These are phyloP conservation scores for Fereydounia khargensis DNA, from an alignment of 1,284 basidiomycete species.

Conservation along the genomic window DNA sequence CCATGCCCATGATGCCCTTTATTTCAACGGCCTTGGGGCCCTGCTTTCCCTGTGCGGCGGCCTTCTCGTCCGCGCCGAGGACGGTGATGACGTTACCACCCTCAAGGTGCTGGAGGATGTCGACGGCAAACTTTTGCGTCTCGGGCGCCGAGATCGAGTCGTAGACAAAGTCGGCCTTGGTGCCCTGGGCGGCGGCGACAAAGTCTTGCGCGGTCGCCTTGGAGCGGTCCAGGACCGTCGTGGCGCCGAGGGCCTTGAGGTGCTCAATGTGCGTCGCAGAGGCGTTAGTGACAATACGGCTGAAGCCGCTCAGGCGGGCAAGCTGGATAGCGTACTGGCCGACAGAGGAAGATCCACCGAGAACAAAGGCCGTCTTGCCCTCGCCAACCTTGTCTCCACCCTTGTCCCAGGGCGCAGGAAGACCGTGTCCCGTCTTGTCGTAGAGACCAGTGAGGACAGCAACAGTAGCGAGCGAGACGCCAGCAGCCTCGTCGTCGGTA, in stretches of 20 bases:
- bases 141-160: conserved; percentile 31
- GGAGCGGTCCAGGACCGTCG: conserved; percentile 22
- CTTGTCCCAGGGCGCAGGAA: conserved; percentile 35
- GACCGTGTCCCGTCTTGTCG: conserved; percentile 15
- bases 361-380: conserved; percentile 34
- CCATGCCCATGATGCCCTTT: conserved; percentile 11
- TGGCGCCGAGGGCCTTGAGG: conserved; percentile 35
- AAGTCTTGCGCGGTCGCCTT: conserved; percentile 10
- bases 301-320: conserved; percentile 36
- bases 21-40: conserved; percentile 3
- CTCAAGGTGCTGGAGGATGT: conserved; percentile 22
- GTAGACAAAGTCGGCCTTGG: conserved; percentile 16
- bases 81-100: conserved; percentile 23
- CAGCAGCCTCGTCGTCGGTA: conserved; percentile 37
- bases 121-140: conserved; percentile 25
- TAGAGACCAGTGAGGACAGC: conserved; percentile 29
- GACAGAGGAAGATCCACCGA: conserved; percentile 35
- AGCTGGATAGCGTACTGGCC: conserved; percentile 48
- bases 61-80: conserved; percentile 11
- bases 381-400: conserved; percentile 20
- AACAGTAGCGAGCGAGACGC: conserved; percentile 33
- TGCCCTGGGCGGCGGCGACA: conserved; percentile 3
- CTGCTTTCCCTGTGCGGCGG: background rate
- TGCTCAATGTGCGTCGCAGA: conserved; percentile 17
- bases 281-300: conserved; percentile 33